Evolutionary conservation across 169 alveolate species (phyloP).

Genomic region (Plasmodium cynomolgi): DNA sequence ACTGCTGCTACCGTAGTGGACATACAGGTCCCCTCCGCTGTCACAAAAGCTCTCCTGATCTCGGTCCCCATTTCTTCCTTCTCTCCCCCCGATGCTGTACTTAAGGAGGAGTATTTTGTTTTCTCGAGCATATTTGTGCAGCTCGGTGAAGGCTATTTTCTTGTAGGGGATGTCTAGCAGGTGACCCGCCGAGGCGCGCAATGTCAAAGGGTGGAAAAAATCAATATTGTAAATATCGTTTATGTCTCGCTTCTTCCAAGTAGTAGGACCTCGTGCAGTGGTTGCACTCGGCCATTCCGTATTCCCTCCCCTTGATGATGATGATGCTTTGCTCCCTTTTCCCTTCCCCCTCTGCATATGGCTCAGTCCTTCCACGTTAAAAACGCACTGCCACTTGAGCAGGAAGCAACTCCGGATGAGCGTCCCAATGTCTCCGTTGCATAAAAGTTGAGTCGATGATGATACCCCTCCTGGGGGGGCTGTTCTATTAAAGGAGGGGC

Average conservation of each 20-base stretch:
- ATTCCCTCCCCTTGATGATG: background rate
- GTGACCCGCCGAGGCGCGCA: conserved; percentile 65
- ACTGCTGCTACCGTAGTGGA: conserved; percentile 9
- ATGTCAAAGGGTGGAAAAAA: conserved; percentile 61
- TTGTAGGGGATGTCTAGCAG: conserved; percentile 63
- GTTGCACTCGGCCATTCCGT: background rate
- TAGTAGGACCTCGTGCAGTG: background rate
- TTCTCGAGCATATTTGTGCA: conserved; percentile 39
- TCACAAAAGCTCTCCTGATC: background rate
- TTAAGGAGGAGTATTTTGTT: conserved; percentile 54
- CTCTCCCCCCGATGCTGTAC: background rate
- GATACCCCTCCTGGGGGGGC: background rate
- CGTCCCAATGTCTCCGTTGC: conserved; percentile 74
- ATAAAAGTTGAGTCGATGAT: conserved; percentile 25
- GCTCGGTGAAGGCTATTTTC: conserved; percentile 15
- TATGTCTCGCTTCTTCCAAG: conserved; percentile 15
- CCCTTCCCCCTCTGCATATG: background rate
- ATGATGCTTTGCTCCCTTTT: background rate
- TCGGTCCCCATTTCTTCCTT: background rate
- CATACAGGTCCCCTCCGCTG: conserved; percentile 8
- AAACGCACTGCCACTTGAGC: conserved; percentile 70
- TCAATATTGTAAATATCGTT: conserved; percentile 32
- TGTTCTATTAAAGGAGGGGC: background rate
- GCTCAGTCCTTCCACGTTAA: conserved; percentile 12
- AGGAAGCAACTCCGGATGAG: conserved; percentile 59